Conservation (phyloP, 2,329 filamentous ascomycete genomes). For the Ophiosphaerella herpotricha region DNA sequence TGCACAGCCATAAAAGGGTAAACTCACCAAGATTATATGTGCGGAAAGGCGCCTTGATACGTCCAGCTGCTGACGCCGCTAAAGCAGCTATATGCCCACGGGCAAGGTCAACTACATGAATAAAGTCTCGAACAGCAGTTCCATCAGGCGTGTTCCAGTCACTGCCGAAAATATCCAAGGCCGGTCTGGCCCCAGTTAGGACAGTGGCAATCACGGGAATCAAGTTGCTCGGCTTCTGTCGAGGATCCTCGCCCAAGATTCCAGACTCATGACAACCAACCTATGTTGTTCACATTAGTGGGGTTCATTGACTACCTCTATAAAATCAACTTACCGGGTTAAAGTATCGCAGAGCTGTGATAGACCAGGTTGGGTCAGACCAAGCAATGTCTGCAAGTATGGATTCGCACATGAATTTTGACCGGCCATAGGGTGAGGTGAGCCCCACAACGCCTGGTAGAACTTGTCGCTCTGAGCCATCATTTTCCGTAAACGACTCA, state of each 20-base stretch:
- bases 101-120: constrained; percentile 69
- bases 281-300: constrained; percentile 11
- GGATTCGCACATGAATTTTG: constrained; percentile 70
- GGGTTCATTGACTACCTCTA: background rate
- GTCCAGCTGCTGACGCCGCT: constrained; percentile 40
- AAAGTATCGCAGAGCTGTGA: constrained; percentile 69
- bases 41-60: constrained; percentile 41
- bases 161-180: constrained; percentile 65
- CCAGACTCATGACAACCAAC: constrained; percentile 68
- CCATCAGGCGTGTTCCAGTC: constrained; percentile 70
- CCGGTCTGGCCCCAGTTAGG: constrained; percentile 58
- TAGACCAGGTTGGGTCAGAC: constrained; percentile 65
- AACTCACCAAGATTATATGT: constrained; percentile 48
- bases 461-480: constrained; percentile 50
- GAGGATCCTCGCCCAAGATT: constrained; percentile 66
- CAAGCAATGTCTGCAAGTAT: constrained; percentile 66
- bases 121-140: constrained; percentile 69
- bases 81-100: constrained; percentile 67
- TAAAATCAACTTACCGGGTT: constrained; percentile 55
- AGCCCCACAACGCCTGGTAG: constrained; percentile 60
- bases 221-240: constrained; percentile 65
- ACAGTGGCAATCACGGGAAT: constrained; percentile 68
- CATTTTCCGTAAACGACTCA: constrained; percentile 51
- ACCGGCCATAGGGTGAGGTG: constrained; percentile 68
- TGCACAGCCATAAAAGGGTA: background rate